Base-by-base conservation (phyloP, 169 alveolate genomes). In the Perkinsus olseni region DNA sequence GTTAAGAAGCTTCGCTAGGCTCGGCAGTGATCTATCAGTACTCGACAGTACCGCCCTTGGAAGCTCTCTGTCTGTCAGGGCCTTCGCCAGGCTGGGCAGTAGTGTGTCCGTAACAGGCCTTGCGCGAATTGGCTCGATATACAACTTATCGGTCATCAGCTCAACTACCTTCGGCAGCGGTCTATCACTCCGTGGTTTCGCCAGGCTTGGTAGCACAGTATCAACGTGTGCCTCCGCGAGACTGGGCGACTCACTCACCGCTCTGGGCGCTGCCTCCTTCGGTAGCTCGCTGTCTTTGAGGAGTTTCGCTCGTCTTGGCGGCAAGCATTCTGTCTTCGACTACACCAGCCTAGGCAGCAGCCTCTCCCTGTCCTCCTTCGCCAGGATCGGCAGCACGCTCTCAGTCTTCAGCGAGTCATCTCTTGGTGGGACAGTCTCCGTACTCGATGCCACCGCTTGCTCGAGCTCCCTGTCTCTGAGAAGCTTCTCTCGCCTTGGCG, bases 121-220 rank as follows among this genome's bases (percentile, higher is more conserved):
- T 17, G 62, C 62, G 6, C 6, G 62, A 45, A 17, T 45, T 10
- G 62, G 62, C 6, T 45, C 62, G 6, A 45, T 45, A 17, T 45
- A 45, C 17, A 6, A 45, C 24, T 17, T 45, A 45, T 45, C 62
- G 62, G 62, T 45, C 62, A 45, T 45, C 17, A 45, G 62, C 17
- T 45, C 62, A 17, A 45, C 62, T 45, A 10, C 92, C 48, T 37
- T 90, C 17, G 92, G 92, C 45, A 90, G 92, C 45, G 31, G 48
- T 4, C 45, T 90, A 39, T 90, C 92, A 13, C 92, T 90, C 40
- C 92, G 92, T 39, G 45, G 92, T 24, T 90, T 90, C 45, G 92
- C 92, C 31, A 45, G 62, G 17, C 24, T 45, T 45, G 62, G 62
- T 17, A 45, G 62, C 17, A 17, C 62, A 17, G 62, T 45, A 17